Evolutionary conservation across 1,139 yeast species (phyloP), one percentile per base, ranked within the genome.

Genomic region (Diutina mesorugosa): DNA sequence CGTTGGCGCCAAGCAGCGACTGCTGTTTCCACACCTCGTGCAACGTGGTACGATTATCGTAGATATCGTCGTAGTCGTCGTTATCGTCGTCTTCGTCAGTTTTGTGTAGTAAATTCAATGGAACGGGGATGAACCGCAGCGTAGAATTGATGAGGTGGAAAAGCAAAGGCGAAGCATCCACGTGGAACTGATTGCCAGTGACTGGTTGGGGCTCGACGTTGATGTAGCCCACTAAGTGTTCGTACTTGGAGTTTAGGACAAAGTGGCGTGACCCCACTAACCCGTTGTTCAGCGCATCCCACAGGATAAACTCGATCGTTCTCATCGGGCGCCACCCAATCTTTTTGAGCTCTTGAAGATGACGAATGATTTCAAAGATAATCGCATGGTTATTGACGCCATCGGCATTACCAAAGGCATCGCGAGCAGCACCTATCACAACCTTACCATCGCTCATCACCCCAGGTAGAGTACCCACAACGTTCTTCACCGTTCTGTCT

Each of bases 281-380:
- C 2, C 77, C 76, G 57, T 68, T 69, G 41, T 67, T 61, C 18
- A 73, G 64, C 1, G 75, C 78, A 61, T 76, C 80, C 76, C 78
- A 76, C 1, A 78, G 73, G 5, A 76, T 67, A 62, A 76, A 75
- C 57, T 70, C 69, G 48, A 76, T 72, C 38, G 69, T 72, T 54
- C 80, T 66, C 53, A 76, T 64, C 1, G 80, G 80, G 61, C 69
- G 71, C 80, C 80, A 76, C 1, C 80, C 80, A 51, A 68, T 57
- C 28, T 64, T 61, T 4, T 65, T 62, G 56, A 76, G 65, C 56
- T 67, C 64, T 32, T 70, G 69, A 58, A 70, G 72, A 56, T 73
- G 71, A 50, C 76, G 64, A 72, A 74, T 71, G 3, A 74, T 69
- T 59, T 76, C 79, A 47, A 76, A 65, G 57, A 76, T 57, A 10